phyloP scores from a whole-genome alignment of 345 rosid species.

The Eutrema japonicum region DNA sequence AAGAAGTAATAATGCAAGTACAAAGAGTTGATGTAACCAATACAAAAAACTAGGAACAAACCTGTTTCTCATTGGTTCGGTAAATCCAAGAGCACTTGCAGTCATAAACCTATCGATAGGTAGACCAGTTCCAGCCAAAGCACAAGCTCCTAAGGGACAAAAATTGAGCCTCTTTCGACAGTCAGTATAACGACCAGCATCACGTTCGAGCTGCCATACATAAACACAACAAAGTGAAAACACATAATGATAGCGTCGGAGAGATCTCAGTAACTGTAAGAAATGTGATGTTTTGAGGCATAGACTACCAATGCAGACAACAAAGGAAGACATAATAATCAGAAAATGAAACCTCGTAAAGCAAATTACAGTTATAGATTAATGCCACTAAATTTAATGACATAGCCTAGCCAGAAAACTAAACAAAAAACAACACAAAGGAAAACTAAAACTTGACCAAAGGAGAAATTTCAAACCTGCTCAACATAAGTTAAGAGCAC shows the following conservation, averaged over 20 bases:
- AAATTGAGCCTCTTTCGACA: constrained; percentile 78
- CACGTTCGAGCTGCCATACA: constrained; percentile 87
- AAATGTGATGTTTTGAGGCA: constrained; percentile 5
- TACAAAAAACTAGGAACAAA: constrained; percentile 34
- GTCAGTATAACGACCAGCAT: constrained; percentile 79
- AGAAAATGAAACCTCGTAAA: neutral
- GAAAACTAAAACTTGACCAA: constrained; percentile 2
- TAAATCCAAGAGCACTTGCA: constrained; percentile 71
- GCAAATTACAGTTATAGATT: neutral
- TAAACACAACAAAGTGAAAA: constrained; percentile 12
- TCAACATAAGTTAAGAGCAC: constrained; percentile 84
- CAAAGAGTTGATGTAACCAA: constrained; percentile 3
- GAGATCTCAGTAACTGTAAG: constrained; percentile 12
- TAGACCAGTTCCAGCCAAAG: constrained; percentile 93
- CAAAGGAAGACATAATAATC: neutral
- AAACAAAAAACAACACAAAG: neutral
- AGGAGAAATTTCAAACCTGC: constrained; percentile 56
- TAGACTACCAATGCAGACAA: constrained; percentile 11
- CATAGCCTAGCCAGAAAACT: neutral
- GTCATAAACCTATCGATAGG: constrained; percentile 94
- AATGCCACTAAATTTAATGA: neutral
- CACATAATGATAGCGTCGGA: neutral
- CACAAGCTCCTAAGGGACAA: constrained; percentile 96
- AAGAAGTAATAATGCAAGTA: neutral
- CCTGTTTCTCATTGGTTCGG: constrained; percentile 96